A percentile compares a stretch with the other conserved stretches of the same genome.
phyloP scores from a whole-genome alignment of 495 filamentous ascomycete genomes.

The Poronia punctata region DNA sequence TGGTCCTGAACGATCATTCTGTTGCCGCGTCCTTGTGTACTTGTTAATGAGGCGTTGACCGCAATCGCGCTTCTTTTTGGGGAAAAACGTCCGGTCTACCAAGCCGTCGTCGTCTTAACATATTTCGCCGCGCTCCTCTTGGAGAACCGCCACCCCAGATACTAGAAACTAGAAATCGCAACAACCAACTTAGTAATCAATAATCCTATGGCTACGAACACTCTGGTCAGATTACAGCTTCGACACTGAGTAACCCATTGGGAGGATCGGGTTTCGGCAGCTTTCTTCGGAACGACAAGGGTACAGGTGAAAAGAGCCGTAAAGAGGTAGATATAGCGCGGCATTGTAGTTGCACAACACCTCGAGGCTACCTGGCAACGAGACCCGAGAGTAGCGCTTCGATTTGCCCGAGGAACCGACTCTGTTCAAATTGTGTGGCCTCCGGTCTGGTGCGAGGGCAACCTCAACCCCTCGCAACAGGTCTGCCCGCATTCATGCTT shows the following conservation, averaged over 20 bases:
- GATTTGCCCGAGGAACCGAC: conserved; percentile 8
- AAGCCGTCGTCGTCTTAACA: no score
- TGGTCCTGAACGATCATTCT: no score
- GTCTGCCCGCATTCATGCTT: conserved; percentile 10
- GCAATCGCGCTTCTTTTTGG: no score
- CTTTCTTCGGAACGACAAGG: conserved; percentile 10
- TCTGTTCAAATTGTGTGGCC: conserved; percentile 13
- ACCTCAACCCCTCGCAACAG: conserved; percentile 11
- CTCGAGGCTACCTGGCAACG: conserved; percentile 10
- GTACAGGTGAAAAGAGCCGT: conserved; percentile 12
- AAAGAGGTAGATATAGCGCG: conserved; percentile 13
- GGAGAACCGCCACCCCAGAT: no score
- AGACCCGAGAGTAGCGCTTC: conserved; percentile 3
- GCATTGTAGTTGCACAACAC: conserved; percentile 20
- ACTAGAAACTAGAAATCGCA: no score
- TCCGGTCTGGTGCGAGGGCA: conserved; percentile 19
- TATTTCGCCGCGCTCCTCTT: no score
- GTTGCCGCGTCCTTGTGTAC: no score
- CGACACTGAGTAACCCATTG: neutral
- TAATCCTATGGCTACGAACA: no score
- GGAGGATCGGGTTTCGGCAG: neutral
- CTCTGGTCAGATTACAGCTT: neutral
- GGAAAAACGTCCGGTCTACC: no score
- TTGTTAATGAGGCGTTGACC: no score
- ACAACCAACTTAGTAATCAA: no score